Conservation (phyloP, 768 basidiomycete species). For the Cystobasidiopsis lactophilus region DNA sequence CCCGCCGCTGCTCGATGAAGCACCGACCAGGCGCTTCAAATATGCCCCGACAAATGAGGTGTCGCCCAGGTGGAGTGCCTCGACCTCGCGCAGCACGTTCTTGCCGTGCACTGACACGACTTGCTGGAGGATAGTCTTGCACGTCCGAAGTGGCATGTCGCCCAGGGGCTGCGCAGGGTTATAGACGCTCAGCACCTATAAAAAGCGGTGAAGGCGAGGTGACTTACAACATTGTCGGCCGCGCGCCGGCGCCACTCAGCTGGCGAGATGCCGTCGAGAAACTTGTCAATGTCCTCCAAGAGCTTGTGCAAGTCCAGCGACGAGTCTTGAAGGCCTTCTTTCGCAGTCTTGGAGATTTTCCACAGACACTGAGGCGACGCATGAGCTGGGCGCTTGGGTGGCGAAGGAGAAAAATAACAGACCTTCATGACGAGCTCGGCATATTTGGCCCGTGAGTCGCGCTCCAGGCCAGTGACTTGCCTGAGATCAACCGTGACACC, state of each 20-base stretch:
- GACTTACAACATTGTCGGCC: constrained; percentile 42
- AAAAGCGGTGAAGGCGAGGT: no score
- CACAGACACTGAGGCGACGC: constrained; percentile 90
- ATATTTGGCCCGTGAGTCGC: constrained; percentile 51
- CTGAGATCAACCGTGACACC: constrained; percentile 30
- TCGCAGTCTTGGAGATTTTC: constrained; percentile 88
- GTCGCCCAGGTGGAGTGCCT: constrained; percentile 84
- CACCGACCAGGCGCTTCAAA: constrained; percentile 55
- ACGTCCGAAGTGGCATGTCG: constrained; percentile 90
- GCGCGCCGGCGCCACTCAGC: constrained; percentile 89
- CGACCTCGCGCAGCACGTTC: constrained; percentile 70
- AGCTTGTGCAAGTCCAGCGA: constrained; percentile 67
- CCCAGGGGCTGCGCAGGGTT: constrained; percentile 45
- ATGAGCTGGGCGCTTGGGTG: no score
- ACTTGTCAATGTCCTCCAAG: constrained; percentile 79
- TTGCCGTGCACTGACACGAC: constrained; percentile 81
- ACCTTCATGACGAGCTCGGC: constrained; percentile 22
- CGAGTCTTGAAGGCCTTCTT: constrained; percentile 62
- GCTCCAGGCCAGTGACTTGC: constrained; percentile 62
- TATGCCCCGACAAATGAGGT: constrained; percentile 94
- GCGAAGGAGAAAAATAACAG: no score
- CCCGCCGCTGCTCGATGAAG: constrained; percentile 26
- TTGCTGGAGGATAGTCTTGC: constrained; percentile 96
- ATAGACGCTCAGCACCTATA: no score
- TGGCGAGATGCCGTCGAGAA: constrained; percentile 76